Percentiles rank a stretch among this genome's conserved stretches.
Conservation (phyloP, 1,139 yeast species). For the Magnusiomyces starmeri region DNA sequence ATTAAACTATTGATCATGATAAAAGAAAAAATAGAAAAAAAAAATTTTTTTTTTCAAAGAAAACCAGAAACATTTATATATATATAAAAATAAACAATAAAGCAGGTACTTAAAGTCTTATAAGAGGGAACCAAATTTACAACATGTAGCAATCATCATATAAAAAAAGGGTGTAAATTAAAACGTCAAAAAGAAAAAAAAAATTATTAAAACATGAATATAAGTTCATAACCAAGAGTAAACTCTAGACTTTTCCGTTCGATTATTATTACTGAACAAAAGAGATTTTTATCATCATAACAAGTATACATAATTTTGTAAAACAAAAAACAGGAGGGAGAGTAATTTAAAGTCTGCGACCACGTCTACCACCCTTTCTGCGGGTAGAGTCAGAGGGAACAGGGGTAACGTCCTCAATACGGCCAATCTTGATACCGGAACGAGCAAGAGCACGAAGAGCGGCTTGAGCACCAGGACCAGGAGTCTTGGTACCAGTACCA, state of each 20-base stretch:
- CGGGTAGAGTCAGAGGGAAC: conserved; percentile 99
- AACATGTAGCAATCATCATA: too few relatives aligned
- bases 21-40: too few relatives aligned
- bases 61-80: too few relatives aligned
- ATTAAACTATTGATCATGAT: too few relatives aligned
- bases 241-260: background rate
- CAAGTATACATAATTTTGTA: conserved; percentile 4
- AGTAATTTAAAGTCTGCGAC: conserved; percentile 90
- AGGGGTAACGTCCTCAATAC: conserved; percentile 99
- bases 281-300: conserved; percentile 2
- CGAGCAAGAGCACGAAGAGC: conserved; percentile 99
- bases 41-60: too few relatives aligned
- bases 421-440: conserved; percentile 99
- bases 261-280: background rate
- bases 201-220: background rate
- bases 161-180: too few relatives aligned
- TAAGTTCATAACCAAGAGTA: background rate
- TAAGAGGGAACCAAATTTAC: too few relatives aligned
- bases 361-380: conserved; percentile 99
- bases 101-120: too few relatives aligned
- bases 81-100: too few relatives aligned
- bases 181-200: background rate
- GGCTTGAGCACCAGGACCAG: conserved; percentile 99
- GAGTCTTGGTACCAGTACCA: conserved; percentile 99
- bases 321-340: conserved; percentile 6